Conservation (phyloP, 2,329 filamentous ascomycete species). For the Ophiostoma australiae region DNA sequence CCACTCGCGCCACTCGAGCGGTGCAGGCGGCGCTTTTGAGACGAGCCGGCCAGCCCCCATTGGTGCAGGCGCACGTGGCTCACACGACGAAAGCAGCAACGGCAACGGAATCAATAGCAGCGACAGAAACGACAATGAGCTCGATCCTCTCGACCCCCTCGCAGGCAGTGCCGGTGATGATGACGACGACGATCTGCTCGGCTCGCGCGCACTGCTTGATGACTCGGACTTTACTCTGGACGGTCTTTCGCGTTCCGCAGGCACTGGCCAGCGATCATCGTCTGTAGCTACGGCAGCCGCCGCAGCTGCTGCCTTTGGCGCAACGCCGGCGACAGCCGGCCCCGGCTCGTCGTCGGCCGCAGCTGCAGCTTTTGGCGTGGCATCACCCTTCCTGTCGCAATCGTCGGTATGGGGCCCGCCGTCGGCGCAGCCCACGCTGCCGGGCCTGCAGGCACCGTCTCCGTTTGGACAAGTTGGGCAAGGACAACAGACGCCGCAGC, state of each 20-base stretch:
- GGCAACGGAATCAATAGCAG: not conserved
- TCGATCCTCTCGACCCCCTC: not conserved
- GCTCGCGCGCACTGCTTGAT: constrained; percentile 81
- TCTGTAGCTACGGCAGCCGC: constrained; percentile 27
- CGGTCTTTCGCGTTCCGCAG: not conserved
- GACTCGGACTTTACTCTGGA: constrained; percentile 41
- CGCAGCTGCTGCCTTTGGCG: constrained; percentile 27
- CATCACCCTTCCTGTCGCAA: constrained; percentile 22
- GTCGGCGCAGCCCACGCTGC: not conserved
- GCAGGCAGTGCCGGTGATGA: not conserved
- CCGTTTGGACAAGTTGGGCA: constrained; percentile 11
- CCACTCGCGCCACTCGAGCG: constrained; percentile 14
- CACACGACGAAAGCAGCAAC: not conserved
- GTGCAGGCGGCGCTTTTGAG: not conserved
- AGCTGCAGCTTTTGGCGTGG: constrained; percentile 20
- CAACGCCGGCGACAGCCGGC: not conserved
- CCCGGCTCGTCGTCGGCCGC: not conserved
- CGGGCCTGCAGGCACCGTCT: not conserved
- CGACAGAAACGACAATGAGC: not conserved
- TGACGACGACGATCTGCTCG: constrained; percentile 54
- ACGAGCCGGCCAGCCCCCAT: not conserved
- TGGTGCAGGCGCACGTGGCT: not conserved
- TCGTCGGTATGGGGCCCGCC: constrained; percentile 23
- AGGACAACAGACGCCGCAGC: constrained; percentile 3
- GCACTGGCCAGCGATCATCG: constrained; percentile 31